Base-by-base conservation (phyloP, 2,329 filamentous ascomycete species). In the Sporothrix protearum region DNA sequence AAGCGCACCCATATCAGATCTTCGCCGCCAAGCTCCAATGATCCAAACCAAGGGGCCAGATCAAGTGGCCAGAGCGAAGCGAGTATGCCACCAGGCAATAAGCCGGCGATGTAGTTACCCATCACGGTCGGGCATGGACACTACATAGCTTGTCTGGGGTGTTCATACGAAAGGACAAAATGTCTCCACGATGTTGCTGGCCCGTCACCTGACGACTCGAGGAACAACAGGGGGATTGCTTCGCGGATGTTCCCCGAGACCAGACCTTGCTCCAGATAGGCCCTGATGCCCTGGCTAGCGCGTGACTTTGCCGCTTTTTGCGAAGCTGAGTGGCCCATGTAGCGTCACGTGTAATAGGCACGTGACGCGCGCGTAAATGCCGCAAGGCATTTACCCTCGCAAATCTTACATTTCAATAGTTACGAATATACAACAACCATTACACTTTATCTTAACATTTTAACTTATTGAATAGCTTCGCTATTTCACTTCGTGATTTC, bases 221-320 rank as follows among this genome's bases (percentile, higher is more conserved):
- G 45, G 25, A n/a, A 16, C 51, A 28, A 22, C 67, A 69, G 68
- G 68, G 42, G 68, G 39, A n/a, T 47, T 47, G 25, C 36, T 47
- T 47, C 68, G 68, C 68, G 53, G 68, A 69, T 47, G 51, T 22
- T 61, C 10, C 68, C 68, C 68, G 68, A 59, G 68, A 69, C 22
- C 53, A 69, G 30, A 42, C 10, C 19, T 39, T 42, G 59, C 53
- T 53, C 53, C 53, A 69, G 53, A 42, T 55, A 53, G 51, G 68
- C 42, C 42, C 19, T 55, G 68, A 33, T 36, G 51, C 68, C 30
- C 67, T 42, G 51, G 51, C 14, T 36, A 69, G 57, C 57, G 57
- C 19, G 19, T 53, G 63, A 16, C 19, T 47, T 19, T 14, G 42
- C 14, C 22, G 8, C 1, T 28, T 51, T 30, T 53, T 47, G 19